phyloP scores from a whole-genome alignment of 2,329 filamentous ascomycete species.

The Phialophora macrospora region DNA sequence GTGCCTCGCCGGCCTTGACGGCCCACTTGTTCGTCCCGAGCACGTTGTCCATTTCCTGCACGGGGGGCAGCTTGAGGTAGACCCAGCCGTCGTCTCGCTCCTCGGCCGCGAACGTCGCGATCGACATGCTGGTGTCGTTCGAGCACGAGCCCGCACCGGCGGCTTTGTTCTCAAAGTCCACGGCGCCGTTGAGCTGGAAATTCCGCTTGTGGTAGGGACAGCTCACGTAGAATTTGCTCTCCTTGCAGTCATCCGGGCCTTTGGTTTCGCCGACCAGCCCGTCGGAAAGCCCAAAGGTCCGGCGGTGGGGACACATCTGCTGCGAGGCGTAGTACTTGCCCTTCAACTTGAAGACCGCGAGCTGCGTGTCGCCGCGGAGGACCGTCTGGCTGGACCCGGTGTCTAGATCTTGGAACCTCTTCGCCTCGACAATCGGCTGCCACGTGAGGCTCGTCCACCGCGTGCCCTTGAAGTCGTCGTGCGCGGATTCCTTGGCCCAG shows the following conservation, averaged over 20 bases:
- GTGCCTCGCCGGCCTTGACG: constrained; percentile 72
- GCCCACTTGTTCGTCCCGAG: constrained; percentile 80
- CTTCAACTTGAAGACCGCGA: constrained; percentile 82
- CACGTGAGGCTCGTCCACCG: constrained; percentile 70
- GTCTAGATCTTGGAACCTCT: constrained; percentile 70
- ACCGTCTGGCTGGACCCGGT: constrained; percentile 77
- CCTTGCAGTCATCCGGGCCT: constrained; percentile 42
- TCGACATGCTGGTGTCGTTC: constrained; percentile 75
- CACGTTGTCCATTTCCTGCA: constrained; percentile 78
- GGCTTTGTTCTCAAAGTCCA: constrained; percentile 36
- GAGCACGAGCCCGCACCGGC: constrained; percentile 68
- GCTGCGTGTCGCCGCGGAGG: constrained; percentile 86
- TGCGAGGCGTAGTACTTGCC: constrained; percentile 84
- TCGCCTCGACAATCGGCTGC: constrained; percentile 76
- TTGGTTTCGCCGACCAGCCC: constrained; percentile 73
- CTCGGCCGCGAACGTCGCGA: constrained; percentile 80
- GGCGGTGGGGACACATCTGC: constrained; percentile 94
- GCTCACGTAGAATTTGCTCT: constrained; percentile 77
- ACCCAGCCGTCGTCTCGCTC: constrained; percentile 76
- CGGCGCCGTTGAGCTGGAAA: constrained; percentile 71
- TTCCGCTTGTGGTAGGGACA: constrained; percentile 92
- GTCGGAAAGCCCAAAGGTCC: constrained; percentile 86
- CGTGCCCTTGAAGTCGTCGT: constrained; percentile 73
- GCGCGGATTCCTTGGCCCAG: constrained; percentile 72
- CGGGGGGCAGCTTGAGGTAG: constrained; percentile 78